Percentiles rank a stretch among this genome's conserved stretches.
Evolutionary conservation across 176 grass and related monocot genomes (phyloP).

Genomic region (Tillandsia fasciculata): DNA sequence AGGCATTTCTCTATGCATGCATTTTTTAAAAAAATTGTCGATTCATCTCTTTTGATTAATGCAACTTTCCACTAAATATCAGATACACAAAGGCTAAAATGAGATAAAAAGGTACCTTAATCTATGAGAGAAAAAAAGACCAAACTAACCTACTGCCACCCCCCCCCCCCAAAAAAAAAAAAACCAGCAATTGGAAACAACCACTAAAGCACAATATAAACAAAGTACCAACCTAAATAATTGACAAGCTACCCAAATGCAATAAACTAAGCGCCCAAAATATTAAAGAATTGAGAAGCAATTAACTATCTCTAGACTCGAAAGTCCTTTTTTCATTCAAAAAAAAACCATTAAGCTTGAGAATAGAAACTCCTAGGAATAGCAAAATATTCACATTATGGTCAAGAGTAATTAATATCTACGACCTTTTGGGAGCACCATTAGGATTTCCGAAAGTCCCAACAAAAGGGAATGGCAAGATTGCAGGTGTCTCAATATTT

Average conservation of each 20-base stretch:
- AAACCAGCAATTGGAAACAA: too few species aligned
- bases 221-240: too few species aligned
- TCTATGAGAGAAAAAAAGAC: too few species aligned
- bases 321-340: background rate
- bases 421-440: slow-evolving; percentile 34
- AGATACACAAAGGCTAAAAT: too few species aligned
- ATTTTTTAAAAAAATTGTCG: background rate
- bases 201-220: too few species aligned
- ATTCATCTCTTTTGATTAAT: too few species aligned
- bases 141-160: too few species aligned
- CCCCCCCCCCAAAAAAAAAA: too few species aligned
- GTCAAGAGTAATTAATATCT: slow-evolving; percentile 1
- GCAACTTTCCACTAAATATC: too few species aligned
- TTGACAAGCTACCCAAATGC: too few species aligned
- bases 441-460: slow-evolving; percentile 19
- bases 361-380: background rate
- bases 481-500: slow-evolving; percentile 35
- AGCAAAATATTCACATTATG: background rate
- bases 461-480: slow-evolving; percentile 15
- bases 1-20: background rate
- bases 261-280: background rate
- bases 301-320: background rate
- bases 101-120: too few species aligned
- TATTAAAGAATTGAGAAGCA: background rate
- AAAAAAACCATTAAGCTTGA: background rate